A percentile compares a stretch with the other conserved stretches of the same genome.
These are phyloP conservation scores for Zostera marina DNA, from an alignment of 116 monocot species.

Conservation along the genomic window DNA sequence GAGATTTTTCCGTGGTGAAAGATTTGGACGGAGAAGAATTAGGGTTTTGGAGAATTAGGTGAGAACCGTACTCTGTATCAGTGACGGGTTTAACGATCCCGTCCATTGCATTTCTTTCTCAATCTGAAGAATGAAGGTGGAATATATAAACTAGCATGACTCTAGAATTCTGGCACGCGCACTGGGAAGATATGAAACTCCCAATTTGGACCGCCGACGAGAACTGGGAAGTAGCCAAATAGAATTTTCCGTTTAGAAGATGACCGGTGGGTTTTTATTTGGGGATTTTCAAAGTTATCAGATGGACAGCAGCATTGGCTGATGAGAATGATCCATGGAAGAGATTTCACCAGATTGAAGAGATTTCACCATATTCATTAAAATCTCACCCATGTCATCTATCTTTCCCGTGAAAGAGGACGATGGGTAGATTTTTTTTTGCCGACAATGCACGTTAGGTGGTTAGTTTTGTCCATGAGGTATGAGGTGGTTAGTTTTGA, in stretches of 20 bases:
- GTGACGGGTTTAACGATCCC: neutral
- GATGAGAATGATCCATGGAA: constrained; percentile 94
- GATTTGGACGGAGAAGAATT: neutral
- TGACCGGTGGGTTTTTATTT: too few relatives aligned
- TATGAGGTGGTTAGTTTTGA: too few relatives aligned
- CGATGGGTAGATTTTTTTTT: too few relatives aligned
- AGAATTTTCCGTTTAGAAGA: too few relatives aligned
- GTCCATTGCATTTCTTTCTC: neutral
- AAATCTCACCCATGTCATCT: constrained; percentile 57
- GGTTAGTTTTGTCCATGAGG: too few relatives aligned
- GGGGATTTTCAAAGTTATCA: constrained; percentile 28
- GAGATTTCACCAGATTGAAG: constrained; percentile 55
- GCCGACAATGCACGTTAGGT: too few relatives aligned
- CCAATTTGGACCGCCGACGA: too few relatives aligned
- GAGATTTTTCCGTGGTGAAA: neutral
- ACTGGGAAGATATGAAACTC: too few relatives aligned
- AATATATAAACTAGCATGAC: too few relatives aligned
- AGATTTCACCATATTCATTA: constrained; percentile 53
- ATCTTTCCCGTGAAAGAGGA: constrained; percentile 40
- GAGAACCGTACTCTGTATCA: neutral
- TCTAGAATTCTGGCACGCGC: too few relatives aligned
- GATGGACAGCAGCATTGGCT: constrained; percentile 70
- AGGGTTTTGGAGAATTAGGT: constrained; percentile 9
- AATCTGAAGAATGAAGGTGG: neutral
- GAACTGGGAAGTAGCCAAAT: too few relatives aligned